Percentiles rank a stretch among this genome's conserved stretches.
Conservation (phyloP, 257 asterid genomes). For the Rehmannia glutinosa region DNA sequence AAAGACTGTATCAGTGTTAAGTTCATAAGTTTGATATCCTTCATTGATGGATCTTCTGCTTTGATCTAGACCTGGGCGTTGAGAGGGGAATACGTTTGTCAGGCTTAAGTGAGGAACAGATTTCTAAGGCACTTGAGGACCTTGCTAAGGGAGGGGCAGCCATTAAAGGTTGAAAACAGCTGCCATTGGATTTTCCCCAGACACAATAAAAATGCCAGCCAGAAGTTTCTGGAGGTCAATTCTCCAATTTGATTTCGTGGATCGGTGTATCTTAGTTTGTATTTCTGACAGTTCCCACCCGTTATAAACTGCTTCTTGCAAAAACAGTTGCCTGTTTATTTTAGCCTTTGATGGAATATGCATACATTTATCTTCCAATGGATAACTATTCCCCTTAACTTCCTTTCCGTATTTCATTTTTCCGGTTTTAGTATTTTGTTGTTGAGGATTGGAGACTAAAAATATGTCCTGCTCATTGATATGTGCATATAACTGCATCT, state of each 20-base stretch:
- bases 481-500: no score
- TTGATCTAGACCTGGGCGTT: conserved; percentile 59
- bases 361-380: not conserved
- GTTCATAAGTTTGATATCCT: not conserved
- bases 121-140: conserved; percentile 76
- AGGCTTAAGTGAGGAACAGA: conserved; percentile 71
- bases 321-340: conserved; percentile 16
- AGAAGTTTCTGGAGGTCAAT: conserved; percentile 25
- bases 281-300: not conserved
- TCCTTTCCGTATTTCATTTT: not conserved
- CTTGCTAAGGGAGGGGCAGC: conserved; percentile 66
- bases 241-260: not conserved
- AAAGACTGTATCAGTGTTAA: not conserved
- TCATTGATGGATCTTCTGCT: not conserved
- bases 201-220: conserved; percentile 28
- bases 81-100: conserved; percentile 74
- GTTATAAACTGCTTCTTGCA: conserved; percentile 15
- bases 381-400: not conserved
- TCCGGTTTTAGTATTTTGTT: not conserved
- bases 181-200: conserved; percentile 3
- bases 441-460: no score
- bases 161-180: conserved; percentile 20
- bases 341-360: conserved; percentile 10
- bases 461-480: not conserved
- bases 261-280: not conserved